Base-by-base conservation (phyloP, 2,329 filamentous ascomycete species). In the Incumbomyces lentus region DNA sequence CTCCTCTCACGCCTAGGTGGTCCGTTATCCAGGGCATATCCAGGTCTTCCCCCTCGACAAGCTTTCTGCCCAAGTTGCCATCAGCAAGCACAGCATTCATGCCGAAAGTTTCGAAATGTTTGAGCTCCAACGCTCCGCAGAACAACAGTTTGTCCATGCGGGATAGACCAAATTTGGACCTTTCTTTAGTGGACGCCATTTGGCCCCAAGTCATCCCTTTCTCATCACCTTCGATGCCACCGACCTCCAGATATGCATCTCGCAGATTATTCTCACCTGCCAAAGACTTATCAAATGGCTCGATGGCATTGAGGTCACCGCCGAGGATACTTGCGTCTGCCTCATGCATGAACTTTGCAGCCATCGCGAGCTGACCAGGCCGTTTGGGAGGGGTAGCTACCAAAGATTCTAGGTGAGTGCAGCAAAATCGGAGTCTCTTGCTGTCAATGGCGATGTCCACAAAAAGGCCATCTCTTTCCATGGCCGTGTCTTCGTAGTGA, bases 171-270 rank as follows among this genome's bases (percentile, higher is more conserved):
- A 72, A 77, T 47, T 55, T 61, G 33, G 69, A 58, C 18, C 68
- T 62, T 44, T 68, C 52, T 39, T 50, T 57, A 2, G 63, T 61
- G 2, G 65, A 55, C 2, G 67, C 68, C 61, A 78, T 75, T 51
- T 77, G 70, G 0, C 76, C 76, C 76, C 76, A 79, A 0, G 76
- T 79, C 53, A 70, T 75, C 0, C 73, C 74, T 8, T 68, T 64
- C 2, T 72, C 68, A n/a, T 61, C 65, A 35, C 70, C 69, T 49
- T 78, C 75, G 32, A 61, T 44, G 0, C 73, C 74, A 0, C 74
- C 74, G 2, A 68, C 63, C 47, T 69, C 66, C 2, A 79, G 63
- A 51, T 71, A 79, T 0, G 72, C 69, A 52, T 79, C 76, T 30
- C 66, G 62, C 2, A 79, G 67, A 0, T 57, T 52, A 46, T 75